Percentiles rank a stretch among this genome's conserved stretches.
Conservation (phyloP, 768 basidiomycete species). For the Galerina marginata region DNA sequence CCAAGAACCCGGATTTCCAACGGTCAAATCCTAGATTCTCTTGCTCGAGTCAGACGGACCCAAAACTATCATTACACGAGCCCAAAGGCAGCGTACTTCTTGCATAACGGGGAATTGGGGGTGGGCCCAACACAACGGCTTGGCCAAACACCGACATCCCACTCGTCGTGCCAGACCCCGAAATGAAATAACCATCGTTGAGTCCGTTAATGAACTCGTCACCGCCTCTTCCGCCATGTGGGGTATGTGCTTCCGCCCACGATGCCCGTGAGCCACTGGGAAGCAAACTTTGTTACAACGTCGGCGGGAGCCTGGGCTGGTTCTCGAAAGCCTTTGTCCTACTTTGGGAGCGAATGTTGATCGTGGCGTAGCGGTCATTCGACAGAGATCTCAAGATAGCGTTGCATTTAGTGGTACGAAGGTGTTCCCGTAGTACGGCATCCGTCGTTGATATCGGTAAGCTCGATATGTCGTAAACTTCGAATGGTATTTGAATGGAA, state of each 20-base stretch:
- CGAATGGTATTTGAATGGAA: not conserved
- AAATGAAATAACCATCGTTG: not conserved
- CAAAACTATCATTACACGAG: too few species aligned
- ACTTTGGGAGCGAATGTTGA: too few species aligned
- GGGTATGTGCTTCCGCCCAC: not conserved
- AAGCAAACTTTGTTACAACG: not conserved
- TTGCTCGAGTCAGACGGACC: too few species aligned
- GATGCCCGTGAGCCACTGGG: constrained; percentile 3
- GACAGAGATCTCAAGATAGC: constrained; percentile 8
- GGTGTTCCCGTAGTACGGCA: constrained; percentile 2
- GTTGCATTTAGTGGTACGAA: not conserved
- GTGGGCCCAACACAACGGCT: too few species aligned
- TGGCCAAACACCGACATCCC: too few species aligned
- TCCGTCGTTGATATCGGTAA: constrained; percentile 4
- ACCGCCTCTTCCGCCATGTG: not conserved
- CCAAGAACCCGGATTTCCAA: too few species aligned
- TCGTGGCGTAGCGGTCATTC: not conserved
- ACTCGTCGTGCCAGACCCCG: too few species aligned
- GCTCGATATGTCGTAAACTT: constrained; percentile 2
- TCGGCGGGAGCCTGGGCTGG: not conserved
- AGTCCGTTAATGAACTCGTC: not conserved
- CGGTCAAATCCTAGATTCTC: too few species aligned
- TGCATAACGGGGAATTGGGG: too few species aligned
- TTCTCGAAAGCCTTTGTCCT: too few species aligned
- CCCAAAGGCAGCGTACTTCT: too few species aligned